Evolutionary conservation across 192 early-diverging fungal genomes (phyloP).

Genomic region (Pecoramyces ruminantium): DNA sequence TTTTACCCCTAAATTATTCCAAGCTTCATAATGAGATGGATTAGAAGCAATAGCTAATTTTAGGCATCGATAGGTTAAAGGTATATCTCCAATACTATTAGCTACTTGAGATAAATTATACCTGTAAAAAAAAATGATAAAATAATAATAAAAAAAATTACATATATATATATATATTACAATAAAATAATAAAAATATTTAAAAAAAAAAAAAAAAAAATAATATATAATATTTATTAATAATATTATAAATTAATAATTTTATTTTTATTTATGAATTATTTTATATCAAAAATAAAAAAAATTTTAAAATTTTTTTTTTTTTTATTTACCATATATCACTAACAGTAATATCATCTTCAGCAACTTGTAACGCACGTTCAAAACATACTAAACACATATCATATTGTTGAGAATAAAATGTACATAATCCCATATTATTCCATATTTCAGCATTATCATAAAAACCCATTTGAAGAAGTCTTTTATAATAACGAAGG

Average conservation of each 20-base stretch:
- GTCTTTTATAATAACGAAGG: constrained; percentile 7
- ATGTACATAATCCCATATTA: constrained; percentile 13
- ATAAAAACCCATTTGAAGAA: constrained; percentile 8
- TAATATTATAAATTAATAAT: too few relatives aligned
- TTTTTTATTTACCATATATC: constrained; percentile 10
- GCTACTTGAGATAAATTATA: constrained; percentile 11
- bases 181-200: too few relatives aligned
- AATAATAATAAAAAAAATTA: too few relatives aligned
- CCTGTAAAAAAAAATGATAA: not conserved
- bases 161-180: too few relatives aligned
- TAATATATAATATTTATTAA: too few relatives aligned
- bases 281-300: too few relatives aligned
- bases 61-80: constrained; percentile 5
- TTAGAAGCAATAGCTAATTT: constrained; percentile 3
- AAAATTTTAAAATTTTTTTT: not conserved
- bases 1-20: constrained; percentile 17
- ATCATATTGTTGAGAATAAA: constrained; percentile 14
- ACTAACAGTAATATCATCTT: constrained; percentile 3
- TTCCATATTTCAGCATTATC: constrained; percentile 9
- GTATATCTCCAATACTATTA: constrained; percentile 11
- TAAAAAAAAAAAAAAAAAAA: too few relatives aligned
- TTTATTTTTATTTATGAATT: too few relatives aligned
- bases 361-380: constrained; percentile 5
- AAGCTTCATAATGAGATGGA: constrained; percentile 8
- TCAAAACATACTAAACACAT: constrained; percentile 8